Evolutionary conservation across 2,329 filamentous ascomycete genomes (phyloP).

Genomic region (Fusarium buxicola): DNA sequence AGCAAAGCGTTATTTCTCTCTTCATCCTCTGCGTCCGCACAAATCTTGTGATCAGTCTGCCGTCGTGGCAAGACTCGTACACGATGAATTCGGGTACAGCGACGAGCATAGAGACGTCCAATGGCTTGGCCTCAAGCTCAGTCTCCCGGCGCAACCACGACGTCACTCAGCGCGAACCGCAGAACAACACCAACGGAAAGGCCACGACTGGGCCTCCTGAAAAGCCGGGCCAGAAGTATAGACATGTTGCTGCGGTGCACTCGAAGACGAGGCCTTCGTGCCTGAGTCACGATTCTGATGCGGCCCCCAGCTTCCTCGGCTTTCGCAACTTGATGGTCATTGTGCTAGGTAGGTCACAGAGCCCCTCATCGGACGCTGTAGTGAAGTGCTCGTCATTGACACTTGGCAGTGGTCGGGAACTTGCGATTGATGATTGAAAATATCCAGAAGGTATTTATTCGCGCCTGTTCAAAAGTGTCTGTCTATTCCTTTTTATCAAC

Average conservation of each 20-base stretch:
- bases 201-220: slow-evolving; percentile 39
- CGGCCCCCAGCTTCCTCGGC: slow-evolving; percentile 85
- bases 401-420: slow-evolving; percentile 82
- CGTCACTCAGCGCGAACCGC: slow-evolving; percentile 44
- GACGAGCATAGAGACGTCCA: slow-evolving; percentile 50
- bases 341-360: slow-evolving; percentile 74
- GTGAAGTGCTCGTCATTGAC: slow-evolving; percentile 34
- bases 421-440: slow-evolving; percentile 96
- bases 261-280: slow-evolving; percentile 78
- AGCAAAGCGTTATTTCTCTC: slow-evolving; percentile 7
- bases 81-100: slow-evolving; percentile 58
- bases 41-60: slow-evolving; percentile 23
- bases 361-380: slow-evolving; percentile 27
- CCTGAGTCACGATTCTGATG: slow-evolving; percentile 83
- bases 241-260: slow-evolving; percentile 91
- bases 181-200: slow-evolving; percentile 38
- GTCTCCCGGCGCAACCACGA: slow-evolving; percentile 45
- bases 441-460: slow-evolving; percentile 80
- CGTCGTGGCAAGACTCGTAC: slow-evolving; percentile 26
- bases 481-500: neutral
- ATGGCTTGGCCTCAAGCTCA: slow-evolving; percentile 39
- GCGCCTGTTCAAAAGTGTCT: neutral
- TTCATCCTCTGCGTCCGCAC: neutral
- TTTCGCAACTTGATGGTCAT: slow-evolving; percentile 98
- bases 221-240: slow-evolving; percentile 72